Conservation (phyloP, 139 green algal species). For the Closterium sp. region DNA sequence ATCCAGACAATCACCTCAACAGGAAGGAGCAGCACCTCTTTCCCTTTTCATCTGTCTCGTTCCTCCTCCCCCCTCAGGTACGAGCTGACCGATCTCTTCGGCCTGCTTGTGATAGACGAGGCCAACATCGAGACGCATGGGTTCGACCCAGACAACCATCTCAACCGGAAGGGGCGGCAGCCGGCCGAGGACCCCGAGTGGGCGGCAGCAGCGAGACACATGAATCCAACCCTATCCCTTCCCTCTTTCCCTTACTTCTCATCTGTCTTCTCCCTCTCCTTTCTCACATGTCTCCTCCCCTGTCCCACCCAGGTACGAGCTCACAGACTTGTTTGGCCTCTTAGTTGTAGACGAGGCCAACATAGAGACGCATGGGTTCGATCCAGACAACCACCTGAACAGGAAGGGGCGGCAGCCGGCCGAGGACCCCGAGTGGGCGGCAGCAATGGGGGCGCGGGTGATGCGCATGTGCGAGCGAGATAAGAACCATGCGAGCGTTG, state of each 20-base stretch:
- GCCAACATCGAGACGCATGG: too few relatives aligned
- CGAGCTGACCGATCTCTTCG: too few relatives aligned
- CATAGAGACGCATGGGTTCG: constrained; percentile 96
- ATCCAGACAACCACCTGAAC: constrained; percentile 57
- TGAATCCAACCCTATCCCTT: too few relatives aligned
- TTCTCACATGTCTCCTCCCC: too few relatives aligned
- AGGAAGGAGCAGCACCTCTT: too few relatives aligned
- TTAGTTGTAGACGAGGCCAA: constrained; percentile 96
- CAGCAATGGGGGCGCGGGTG: constrained; percentile 16
- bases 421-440: constrained; percentile 26
- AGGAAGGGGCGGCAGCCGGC: constrained; percentile 45
- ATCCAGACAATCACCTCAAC: constrained; percentile 57
- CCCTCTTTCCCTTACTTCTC: too few relatives aligned
- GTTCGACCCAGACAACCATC: too few relatives aligned
- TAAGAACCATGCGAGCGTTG: constrained; percentile 83
- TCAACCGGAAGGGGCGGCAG: constrained; percentile 17
- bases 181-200: constrained; percentile 47
- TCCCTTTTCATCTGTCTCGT: too few relatives aligned
- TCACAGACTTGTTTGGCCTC: constrained; percentile 67
- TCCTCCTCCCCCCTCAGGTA: too few relatives aligned
- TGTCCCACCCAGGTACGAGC: constrained; percentile 30
- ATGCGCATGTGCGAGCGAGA: constrained; percentile 77
- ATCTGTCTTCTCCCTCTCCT: too few relatives aligned
- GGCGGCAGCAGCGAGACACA: neutral
- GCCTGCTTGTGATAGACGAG: too few relatives aligned